phyloP scores from a whole-genome alignment of 768 basidiomycete genomes.

The Artomyces pyxidatus region DNA sequence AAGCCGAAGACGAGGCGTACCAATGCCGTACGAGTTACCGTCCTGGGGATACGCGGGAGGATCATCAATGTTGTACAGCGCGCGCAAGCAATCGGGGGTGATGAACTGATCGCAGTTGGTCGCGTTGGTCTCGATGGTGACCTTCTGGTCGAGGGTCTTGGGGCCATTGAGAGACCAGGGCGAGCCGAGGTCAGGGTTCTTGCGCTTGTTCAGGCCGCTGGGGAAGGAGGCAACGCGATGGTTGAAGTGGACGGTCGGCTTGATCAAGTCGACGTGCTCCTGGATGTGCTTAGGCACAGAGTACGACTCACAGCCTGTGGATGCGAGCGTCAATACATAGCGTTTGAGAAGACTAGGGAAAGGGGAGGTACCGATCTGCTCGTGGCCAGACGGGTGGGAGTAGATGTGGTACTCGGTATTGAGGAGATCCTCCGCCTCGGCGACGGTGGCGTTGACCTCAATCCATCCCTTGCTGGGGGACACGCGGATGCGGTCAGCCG shows the following conservation, averaged over 20 bases:
- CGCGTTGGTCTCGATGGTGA: conserved; percentile 14
- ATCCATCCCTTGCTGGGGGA: conserved; percentile 33
- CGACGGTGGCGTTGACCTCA: conserved; percentile 29
- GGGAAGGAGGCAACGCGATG: conserved; percentile 7
- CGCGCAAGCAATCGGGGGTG: conserved; percentile 51
- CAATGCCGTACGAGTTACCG: conserved; percentile 47
- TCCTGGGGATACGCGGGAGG: conserved; percentile 30
- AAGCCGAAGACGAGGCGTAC: conserved; percentile 13
- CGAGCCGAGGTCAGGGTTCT: conserved; percentile 16
- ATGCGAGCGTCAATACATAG: background rate
- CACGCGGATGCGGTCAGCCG: conserved; percentile 25
- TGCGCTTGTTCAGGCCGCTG: conserved; percentile 6
- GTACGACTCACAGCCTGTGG: conserved; percentile 32
- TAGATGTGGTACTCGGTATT: conserved; percentile 36
- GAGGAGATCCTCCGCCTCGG: conserved; percentile 37
- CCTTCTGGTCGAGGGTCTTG: conserved; percentile 7
- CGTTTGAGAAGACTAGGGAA: background rate
- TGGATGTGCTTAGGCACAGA: conserved; percentile 31
- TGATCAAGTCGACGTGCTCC: conserved; percentile 35
- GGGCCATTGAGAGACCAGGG: conserved; percentile 8
- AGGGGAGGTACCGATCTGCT: conserved; percentile 27
- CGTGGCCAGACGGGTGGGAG: conserved; percentile 27
- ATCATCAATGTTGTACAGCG: conserved; percentile 46
- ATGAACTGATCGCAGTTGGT: conserved; percentile 30
- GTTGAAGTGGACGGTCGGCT: conserved; percentile 36